Percentiles rank a stretch among this genome's conserved stretches.
phyloP scores from a whole-genome alignment of 129 eudicot genomes.

The Artemisia tridentata region DNA sequence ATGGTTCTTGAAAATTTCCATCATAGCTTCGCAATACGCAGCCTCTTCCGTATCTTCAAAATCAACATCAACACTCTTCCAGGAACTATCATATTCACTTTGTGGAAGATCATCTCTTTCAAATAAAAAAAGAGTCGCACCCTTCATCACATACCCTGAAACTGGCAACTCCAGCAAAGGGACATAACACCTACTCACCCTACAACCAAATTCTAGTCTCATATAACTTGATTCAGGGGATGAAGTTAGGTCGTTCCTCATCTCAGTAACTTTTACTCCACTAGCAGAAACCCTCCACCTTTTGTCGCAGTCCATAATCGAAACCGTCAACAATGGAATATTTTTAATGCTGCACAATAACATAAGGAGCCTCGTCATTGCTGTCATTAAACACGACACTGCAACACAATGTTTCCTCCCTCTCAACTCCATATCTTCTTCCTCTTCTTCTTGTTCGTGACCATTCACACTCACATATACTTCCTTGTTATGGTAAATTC shows the following conservation, averaged over 20 bases:
- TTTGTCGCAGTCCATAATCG: neutral
- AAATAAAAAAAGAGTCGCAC: neutral
- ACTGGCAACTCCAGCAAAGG: neutral
- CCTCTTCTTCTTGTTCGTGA: too few relatives aligned
- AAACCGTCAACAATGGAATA: neutral
- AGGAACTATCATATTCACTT: neutral
- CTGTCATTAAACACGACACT: neutral
- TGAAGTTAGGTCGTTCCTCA: too few relatives aligned
- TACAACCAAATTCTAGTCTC: neutral
- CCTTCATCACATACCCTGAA: conserved; percentile 1
- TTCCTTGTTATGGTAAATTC: neutral
- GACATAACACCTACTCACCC: neutral
- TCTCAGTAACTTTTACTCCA: too few relatives aligned
- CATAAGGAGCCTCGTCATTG: neutral
- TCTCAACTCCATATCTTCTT: neutral
- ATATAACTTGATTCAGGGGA: neutral
- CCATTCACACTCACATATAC: too few relatives aligned
- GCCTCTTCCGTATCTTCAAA: neutral
- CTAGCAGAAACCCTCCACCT: neutral
- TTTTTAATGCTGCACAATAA: neutral
- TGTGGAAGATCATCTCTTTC: neutral
- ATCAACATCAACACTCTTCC: neutral
- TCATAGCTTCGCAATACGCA: neutral
- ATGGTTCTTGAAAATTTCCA: neutral
- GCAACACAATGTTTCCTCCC: neutral